Percentiles rank a stretch among this genome's conserved stretches.
These are phyloP conservation scores for Phytophthora brassicae DNA, from an alignment of 352 stramenopile species.

Conservation along the genomic window DNA sequence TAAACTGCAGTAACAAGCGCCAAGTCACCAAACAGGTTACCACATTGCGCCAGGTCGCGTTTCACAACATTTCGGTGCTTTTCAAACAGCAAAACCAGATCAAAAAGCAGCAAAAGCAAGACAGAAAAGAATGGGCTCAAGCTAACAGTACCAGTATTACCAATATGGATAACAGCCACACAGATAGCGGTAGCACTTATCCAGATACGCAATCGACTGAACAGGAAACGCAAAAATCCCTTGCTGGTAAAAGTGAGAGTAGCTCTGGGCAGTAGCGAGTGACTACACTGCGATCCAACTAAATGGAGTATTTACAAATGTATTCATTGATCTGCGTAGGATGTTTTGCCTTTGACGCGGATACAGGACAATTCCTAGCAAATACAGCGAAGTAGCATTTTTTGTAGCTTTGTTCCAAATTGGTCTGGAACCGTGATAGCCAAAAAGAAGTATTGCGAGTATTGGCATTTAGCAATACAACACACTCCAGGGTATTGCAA, in stretches of 20 bases:
- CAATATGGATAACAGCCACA: not conserved
- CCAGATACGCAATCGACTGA: not conserved
- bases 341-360: too few relatives aligned
- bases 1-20: conserved; percentile 69
- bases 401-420: conserved; percentile 8
- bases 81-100: conserved; percentile 46
- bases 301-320: conserved; percentile 5
- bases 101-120: conserved; percentile 18
- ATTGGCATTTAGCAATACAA: too few relatives aligned
- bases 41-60: conserved; percentile 60
- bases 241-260: conserved; percentile 1
- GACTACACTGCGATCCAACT: not conserved
- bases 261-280: not conserved
- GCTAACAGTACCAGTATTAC: too few relatives aligned
- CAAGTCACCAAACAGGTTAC: conserved; percentile 74
- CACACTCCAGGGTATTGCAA: too few relatives aligned
- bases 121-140: not conserved
- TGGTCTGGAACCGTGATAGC: too few relatives aligned
- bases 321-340: not conserved
- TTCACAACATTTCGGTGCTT: conserved; percentile 59
- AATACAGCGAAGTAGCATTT: too few relatives aligned
- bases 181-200: not conserved
- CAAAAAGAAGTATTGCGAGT: too few relatives aligned
- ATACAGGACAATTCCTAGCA: too few relatives aligned
- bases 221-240: not conserved